Evolutionary conservation across 805 yeast species (phyloP).

Genomic region (Jamesozyma spencerorum): DNA sequence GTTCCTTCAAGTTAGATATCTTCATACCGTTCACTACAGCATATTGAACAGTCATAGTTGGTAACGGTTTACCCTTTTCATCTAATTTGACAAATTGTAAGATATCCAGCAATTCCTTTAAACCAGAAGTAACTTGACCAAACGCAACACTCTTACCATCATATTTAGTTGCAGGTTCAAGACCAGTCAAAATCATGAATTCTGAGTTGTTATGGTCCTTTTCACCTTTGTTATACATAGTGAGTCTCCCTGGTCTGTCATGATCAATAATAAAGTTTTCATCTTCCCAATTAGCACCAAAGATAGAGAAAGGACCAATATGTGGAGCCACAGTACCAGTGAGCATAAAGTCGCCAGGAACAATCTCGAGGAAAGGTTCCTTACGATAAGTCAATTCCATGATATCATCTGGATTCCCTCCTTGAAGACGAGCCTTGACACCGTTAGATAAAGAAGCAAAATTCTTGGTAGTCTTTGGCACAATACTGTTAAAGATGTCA

Average conservation of each 20-base stretch:
- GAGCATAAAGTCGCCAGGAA: slow-evolving; percentile 68
- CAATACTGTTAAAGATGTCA: slow-evolving; percentile 58
- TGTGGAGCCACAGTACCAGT: slow-evolving; percentile 83
- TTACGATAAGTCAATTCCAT: slow-evolving; percentile 39
- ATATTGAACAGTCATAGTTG: slow-evolving; percentile 32
- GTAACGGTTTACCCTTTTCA: slow-evolving; percentile 4
- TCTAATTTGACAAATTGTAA: slow-evolving; percentile 49
- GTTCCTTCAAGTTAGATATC: slow-evolving; percentile 12
- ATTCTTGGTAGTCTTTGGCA: slow-evolving; percentile 54
- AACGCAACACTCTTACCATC: slow-evolving; percentile 65
- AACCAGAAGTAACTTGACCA: slow-evolving; percentile 65
- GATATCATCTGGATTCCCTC: slow-evolving; percentile 20
- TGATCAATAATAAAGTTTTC: slow-evolving; percentile 64
- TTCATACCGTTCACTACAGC: slow-evolving; percentile 24
- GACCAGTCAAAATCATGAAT: slow-evolving; percentile 56
- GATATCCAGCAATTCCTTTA: slow-evolving; percentile 45
- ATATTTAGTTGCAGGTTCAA: slow-evolving; percentile 38
- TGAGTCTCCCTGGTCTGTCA: slow-evolving; percentile 56
- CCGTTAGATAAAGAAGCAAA: slow-evolving; percentile 42
- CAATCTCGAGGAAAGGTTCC: slow-evolving; percentile 65
- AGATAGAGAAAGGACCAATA: slow-evolving; percentile 72
- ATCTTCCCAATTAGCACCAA: slow-evolving; percentile 64
- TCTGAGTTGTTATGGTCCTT: slow-evolving; percentile 60
- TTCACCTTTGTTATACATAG: slow-evolving; percentile 63
- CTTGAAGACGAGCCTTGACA: slow-evolving; percentile 30